phyloP scores from a whole-genome alignment of 1,284 basidiomycete species.

The Naganishia albida region DNA sequence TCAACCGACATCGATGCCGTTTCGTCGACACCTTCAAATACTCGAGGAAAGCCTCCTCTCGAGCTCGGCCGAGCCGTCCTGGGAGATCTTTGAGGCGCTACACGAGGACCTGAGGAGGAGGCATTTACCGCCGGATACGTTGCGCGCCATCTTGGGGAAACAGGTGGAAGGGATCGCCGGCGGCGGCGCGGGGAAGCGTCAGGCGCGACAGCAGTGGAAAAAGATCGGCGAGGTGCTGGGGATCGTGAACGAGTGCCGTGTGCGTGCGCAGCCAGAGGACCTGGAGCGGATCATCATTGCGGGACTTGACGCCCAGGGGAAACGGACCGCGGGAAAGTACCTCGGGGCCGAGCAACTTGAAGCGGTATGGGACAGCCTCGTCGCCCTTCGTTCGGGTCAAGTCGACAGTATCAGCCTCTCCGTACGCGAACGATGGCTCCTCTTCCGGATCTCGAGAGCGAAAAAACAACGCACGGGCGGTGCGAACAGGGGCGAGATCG shows the following conservation, averaged over 20 bases:
- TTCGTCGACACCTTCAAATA: constrained; percentile 24
- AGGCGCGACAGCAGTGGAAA: not conserved
- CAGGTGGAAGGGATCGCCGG: constrained; percentile 2
- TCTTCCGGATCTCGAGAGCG: constrained; percentile 1
- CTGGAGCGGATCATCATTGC: constrained; percentile 3
- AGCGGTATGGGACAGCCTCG: constrained; percentile 5
- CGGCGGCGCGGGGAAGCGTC: not conserved
- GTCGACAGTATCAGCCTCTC: constrained; percentile 1
- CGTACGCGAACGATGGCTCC: constrained; percentile 8
- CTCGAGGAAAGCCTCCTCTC: constrained; percentile 27
- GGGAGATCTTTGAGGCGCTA: constrained; percentile 22
- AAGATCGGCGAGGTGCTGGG: constrained; percentile 1
- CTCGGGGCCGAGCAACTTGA: not conserved
- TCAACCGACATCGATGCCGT: constrained; percentile 27
- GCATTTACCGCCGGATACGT: constrained; percentile 25
- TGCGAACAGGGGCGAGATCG: too few relatives aligned
- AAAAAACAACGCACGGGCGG: not conserved
- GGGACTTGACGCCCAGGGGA: not conserved
- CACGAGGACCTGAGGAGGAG: constrained; percentile 22
- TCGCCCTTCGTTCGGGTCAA: not conserved
- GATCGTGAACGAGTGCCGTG: not conserved
- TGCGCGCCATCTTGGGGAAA: constrained; percentile 16
- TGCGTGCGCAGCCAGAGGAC: not conserved
- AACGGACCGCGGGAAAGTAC: not conserved
- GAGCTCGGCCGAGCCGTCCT: constrained; percentile 15